These are phyloP conservation scores for Vitis hybrid DNA, from an alignment of 177 flowering plant species.

Conservation along the genomic window DNA sequence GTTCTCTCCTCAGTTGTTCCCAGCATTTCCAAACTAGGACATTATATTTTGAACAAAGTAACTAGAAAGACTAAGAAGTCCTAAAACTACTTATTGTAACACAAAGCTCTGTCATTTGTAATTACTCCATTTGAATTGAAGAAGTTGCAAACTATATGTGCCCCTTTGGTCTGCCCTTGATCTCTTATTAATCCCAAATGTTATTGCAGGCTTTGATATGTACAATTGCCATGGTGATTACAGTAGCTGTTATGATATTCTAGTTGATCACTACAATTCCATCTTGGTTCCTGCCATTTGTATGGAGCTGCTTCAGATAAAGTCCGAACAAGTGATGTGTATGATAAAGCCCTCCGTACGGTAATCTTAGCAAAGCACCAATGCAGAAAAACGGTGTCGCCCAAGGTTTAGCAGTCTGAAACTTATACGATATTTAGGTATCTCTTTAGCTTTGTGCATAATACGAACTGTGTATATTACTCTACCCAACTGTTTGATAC, in stretches of 20 bases:
- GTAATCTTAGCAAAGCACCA: background rate
- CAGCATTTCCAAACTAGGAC: too few relatives aligned
- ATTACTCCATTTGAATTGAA: too few relatives aligned
- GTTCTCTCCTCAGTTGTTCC: too few relatives aligned
- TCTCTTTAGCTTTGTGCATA: background rate
- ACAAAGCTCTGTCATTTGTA: too few relatives aligned
- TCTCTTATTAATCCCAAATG: background rate
- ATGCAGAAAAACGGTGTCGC: background rate
- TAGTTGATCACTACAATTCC: constrained; percentile 3
- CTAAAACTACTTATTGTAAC: background rate
- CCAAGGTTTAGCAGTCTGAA: constrained; percentile 1
- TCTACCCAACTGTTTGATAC: background rate
- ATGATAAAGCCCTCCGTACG: background rate
- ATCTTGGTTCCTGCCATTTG: background rate
- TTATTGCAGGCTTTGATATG: constrained; percentile 44
- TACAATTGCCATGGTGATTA: constrained; percentile 30
- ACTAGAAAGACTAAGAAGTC: background rate
- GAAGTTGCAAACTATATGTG: background rate
- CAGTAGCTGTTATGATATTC: constrained; percentile 19
- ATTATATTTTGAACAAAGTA: too few relatives aligned
- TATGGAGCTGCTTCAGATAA: background rate
- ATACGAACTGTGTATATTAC: background rate
- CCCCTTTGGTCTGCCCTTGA: background rate
- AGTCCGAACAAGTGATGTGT: background rate
- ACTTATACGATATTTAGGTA: background rate